These are phyloP conservation scores for Calonectria pseudoreteaudii DNA, from an alignment of 2,329 filamentous ascomycete species.

Conservation along the genomic window DNA sequence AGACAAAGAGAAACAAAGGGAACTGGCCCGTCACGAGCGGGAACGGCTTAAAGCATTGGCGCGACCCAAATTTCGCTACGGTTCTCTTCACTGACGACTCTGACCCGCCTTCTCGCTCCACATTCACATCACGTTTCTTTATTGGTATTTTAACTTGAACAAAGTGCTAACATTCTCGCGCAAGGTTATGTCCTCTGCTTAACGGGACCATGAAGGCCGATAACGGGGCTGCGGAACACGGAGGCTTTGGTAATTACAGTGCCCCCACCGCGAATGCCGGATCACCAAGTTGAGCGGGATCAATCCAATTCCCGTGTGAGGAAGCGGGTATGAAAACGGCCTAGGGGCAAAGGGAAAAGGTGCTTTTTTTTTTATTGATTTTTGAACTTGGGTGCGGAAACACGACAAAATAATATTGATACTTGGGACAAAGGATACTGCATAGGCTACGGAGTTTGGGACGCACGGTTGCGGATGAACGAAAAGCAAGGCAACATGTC, in stretches of 20 bases:
- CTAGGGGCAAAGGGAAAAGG: not conserved
- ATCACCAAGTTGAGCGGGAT: constrained; percentile 44
- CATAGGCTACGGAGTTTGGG: constrained; percentile 21
- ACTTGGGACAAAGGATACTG: constrained; percentile 3
- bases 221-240: constrained; percentile 66
- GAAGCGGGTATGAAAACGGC: not conserved
- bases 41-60: constrained; percentile 31
- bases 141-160: not conserved
- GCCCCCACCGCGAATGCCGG: constrained; percentile 50
- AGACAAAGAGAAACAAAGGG: constrained; percentile 27
- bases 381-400: not conserved
- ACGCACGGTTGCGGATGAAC: not conserved
- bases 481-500: not conserved
- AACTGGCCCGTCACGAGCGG: constrained; percentile 14
- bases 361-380: not conserved
- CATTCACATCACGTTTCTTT: constrained; percentile 23
- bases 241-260: constrained; percentile 69
- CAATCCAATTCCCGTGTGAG: not conserved
- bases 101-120: constrained; percentile 18
- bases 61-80: constrained; percentile 36
- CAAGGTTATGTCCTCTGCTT: constrained; percentile 83
- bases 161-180: constrained; percentile 36
- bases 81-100: constrained; percentile 33
- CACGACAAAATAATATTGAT: not conserved
- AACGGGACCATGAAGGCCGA: constrained; percentile 82